Base-by-base conservation (phyloP, 495 filamentous ascomycete genomes). In the Hapsidospora chrysogenum region DNA sequence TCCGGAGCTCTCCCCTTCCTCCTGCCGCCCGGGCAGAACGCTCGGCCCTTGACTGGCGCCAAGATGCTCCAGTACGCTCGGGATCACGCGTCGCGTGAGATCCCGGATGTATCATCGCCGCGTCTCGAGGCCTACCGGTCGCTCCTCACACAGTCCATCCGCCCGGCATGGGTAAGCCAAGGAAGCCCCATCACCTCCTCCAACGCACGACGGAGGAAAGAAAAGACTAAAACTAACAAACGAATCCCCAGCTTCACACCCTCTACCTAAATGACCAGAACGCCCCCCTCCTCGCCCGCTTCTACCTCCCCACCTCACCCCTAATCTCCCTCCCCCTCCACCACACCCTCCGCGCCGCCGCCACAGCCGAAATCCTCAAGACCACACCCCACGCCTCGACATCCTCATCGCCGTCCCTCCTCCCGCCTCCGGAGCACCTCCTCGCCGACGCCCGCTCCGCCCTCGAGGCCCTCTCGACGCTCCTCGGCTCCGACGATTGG, bases 1-100 rank as follows among this genome's bases (percentile, higher is more conserved):
- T 77, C 75, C 21, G 87, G 87, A 36, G 63, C 74, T 14, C 68
- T 97, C 20, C 89, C 89, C 8, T 97, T 93, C 58, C 70, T 97
- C 31, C 68, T 87, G 8, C 78, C 81, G 6, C 2, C 35, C 49
- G 3, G 19, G 42, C 30, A 47, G 40, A 35, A 48, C 44, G 36
- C 59, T 45, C 21, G 45, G 39, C 37, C 31, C 50, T 27, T 35
- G 22, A 20, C 38, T 37, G 14, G 14, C 33, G 9, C 70, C 78
- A 5, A 60, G 89, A n/a, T 61, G 77, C 1, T 70, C 78, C 7
- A 60, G 18, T 3, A 7, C 20, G 17, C n/a, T 20, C 19, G 17
- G 4, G 4, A 35, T 33, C 48, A 54, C 17, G 42, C 15, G 22
- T 8, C 29, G 21, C 8, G 11, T 28, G 35, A 27, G 9, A 42